Base-by-base conservation (phyloP, 805 yeast species). In the Candida wancherniae region DNA sequence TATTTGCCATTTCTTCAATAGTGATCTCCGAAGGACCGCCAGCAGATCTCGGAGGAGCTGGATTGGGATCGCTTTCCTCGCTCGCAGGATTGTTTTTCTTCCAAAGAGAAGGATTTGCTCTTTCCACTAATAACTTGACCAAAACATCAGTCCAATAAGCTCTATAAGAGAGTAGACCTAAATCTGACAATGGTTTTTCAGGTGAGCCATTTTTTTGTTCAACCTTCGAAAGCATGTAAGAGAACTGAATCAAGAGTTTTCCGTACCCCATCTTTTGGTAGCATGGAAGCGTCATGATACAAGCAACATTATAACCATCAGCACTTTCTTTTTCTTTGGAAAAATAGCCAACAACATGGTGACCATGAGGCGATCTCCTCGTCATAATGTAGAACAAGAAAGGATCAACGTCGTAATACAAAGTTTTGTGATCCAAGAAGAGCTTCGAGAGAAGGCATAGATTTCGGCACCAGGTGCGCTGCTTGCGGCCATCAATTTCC, bases 361-460 rank as follows among this genome's bases (percentile, higher is more conserved):
- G 97, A 2, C 98, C 98, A 39, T 75, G 72, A 38, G 82, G 87
- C 47, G 90, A 95, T 38, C 85, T 71, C 36, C 77, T 71, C 1
- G 97, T 87, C 98, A 92, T 92, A 50, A 95, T 84, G 55, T 92
- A 92, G 53, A 92, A 92, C 47, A 92, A 62, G 47, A 92, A 92
- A 3, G 99, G 99, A 56, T 92, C 99, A 28, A 92, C 99, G 55
- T 92, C 99, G 55, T 92, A 92, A 60, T 92, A 92, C 21, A 92
- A 69, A 0, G 98, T 87, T 55, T 92, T 92, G 66, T 92, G 98
- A 61, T 92, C 98, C 50, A 92, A 64, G 50, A 92, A 92, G 33
- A 92, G 63, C 55, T 92, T 92, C 1, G 87, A 79, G n/a, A 92
- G 59, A 34, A 92, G 64, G 67, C 97, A 92, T 36, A 92, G 67